Evolutionary conservation across 2,329 filamentous ascomycete genomes (phyloP).

Genomic region (Herpotrichia juniperi): DNA sequence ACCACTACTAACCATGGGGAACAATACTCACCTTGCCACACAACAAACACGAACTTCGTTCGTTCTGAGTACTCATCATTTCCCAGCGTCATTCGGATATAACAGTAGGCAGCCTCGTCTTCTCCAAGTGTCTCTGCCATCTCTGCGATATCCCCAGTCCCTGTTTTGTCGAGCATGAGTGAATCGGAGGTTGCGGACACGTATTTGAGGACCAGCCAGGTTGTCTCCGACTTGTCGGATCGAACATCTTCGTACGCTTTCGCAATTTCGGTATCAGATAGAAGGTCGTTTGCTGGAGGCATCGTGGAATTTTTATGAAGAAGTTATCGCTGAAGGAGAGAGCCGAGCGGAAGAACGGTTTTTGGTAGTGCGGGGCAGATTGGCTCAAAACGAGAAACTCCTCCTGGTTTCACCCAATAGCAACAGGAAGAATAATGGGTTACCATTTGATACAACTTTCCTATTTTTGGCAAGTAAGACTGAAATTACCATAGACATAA

Average conservation of each 20-base stretch:
- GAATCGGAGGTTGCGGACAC: constrained; percentile 61
- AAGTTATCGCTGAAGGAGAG: neutral
- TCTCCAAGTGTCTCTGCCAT: constrained; percentile 63
- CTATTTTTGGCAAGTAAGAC: no score
- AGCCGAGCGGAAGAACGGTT: neutral
- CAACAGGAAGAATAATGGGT: no score
- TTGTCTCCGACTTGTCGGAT: constrained; percentile 68
- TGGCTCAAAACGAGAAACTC: neutral
- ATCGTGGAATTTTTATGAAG: constrained; percentile 14
- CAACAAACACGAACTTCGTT: constrained; percentile 70
- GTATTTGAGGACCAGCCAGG: constrained; percentile 72
- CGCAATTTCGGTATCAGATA: constrained; percentile 60
- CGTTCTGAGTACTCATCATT: constrained; percentile 73
- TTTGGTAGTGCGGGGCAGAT: neutral
- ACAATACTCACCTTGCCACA: constrained; percentile 67
- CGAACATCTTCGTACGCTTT: constrained; percentile 71
- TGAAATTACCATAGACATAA: no score
- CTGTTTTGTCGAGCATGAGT: constrained; percentile 63
- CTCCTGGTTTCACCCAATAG: no score
- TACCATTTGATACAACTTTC: no score
- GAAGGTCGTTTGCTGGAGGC: constrained; percentile 37
- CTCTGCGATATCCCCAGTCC: constrained; percentile 66
- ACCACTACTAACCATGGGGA: neutral
- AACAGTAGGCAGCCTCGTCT: constrained; percentile 68
- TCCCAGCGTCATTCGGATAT: constrained; percentile 65